These are phyloP conservation scores for Cladosporium sp. DNA, from an alignment of 2,329 filamentous ascomycete species.

Conservation along the genomic window DNA sequence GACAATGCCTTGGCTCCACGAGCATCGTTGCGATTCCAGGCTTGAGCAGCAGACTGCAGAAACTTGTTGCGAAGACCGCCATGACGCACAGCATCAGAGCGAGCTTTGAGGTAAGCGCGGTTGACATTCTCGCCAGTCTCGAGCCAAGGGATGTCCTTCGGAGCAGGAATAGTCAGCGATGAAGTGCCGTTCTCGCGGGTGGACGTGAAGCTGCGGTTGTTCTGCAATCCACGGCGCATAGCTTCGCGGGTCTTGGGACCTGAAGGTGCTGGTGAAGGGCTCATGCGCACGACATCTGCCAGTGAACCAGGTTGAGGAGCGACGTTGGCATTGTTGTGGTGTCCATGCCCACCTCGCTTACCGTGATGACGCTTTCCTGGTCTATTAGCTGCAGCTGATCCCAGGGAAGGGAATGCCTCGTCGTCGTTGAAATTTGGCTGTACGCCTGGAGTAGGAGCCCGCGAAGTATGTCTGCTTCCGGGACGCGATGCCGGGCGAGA, in stretches of 20 bases:
- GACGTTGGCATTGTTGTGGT: constrained; percentile 61
- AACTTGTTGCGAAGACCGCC: constrained; percentile 96
- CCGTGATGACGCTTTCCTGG: constrained; percentile 88
- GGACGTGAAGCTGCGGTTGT: constrained; percentile 63
- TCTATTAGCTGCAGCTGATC: constrained; percentile 67
- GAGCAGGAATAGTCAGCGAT: constrained; percentile 77
- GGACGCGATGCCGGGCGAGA: constrained; percentile 76
- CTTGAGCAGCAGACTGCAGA: constrained; percentile 91
- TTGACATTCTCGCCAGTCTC: constrained; percentile 90
- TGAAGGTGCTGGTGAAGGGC: constrained; percentile 65
- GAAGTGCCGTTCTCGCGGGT: constrained; percentile 71
- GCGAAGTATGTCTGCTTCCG: constrained; percentile 72
- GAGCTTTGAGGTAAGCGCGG: constrained; percentile 89
- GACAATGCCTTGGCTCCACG: constrained; percentile 92
- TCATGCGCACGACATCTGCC: constrained; percentile 93
- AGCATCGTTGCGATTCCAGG: constrained; percentile 97
- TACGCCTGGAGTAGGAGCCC: constrained; percentile 62
- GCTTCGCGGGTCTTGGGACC: constrained; percentile 44
- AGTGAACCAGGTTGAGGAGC: constrained; percentile 72
- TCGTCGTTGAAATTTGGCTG: constrained; percentile 74
- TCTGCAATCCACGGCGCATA: constrained; percentile 51
- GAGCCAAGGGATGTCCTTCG: constrained; percentile 92
- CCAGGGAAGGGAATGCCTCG: constrained; percentile 88
- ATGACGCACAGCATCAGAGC: constrained; percentile 94
- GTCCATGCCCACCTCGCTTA: constrained; percentile 77